A percentile compares a stretch with the other conserved stretches of the same genome.
These are phyloP conservation scores for Tulasnella sp. DNA, from an alignment of 768 basidiomycete species.

Conservation along the genomic window DNA sequence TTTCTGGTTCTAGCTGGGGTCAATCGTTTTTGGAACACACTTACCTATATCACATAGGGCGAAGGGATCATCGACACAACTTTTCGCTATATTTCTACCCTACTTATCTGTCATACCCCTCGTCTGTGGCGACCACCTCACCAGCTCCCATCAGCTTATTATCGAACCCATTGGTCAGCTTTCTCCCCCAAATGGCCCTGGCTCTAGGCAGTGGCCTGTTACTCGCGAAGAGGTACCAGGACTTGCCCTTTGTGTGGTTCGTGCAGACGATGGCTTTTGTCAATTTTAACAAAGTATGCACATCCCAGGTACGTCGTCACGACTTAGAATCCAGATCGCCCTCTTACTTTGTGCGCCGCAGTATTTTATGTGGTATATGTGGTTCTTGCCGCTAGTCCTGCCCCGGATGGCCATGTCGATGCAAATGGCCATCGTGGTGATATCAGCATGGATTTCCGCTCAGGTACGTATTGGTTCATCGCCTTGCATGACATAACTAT, in stretches of 20 bases:
- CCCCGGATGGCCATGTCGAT: slow-evolving; percentile 48
- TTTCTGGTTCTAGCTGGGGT: slow-evolving; percentile 63
- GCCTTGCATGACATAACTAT: background rate
- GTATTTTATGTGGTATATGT: slow-evolving; percentile 97
- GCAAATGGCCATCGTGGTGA: slow-evolving; percentile 30
- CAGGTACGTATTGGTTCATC: slow-evolving; percentile 29
- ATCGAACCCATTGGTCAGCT: slow-evolving; percentile 62
- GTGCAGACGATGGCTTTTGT: slow-evolving; percentile 85
- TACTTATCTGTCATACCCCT: slow-evolving; percentile 75
- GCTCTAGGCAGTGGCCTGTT: slow-evolving; percentile 61
- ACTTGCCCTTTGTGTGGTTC: slow-evolving; percentile 78
- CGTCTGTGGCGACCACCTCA: slow-evolving; percentile 19
- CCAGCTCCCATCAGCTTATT: slow-evolving; percentile 27
- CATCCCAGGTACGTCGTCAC: slow-evolving; percentile 64
- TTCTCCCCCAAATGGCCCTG: slow-evolving; percentile 70
- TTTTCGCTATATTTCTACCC: slow-evolving; percentile 97
- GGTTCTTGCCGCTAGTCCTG: slow-evolving; percentile 72
- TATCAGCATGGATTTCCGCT: slow-evolving; percentile 55
- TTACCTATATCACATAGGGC: slow-evolving; percentile 81
- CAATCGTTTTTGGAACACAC: slow-evolving; percentile 83
- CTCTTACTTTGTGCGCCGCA: slow-evolving; percentile 26
- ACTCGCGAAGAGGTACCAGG: slow-evolving; percentile 43
- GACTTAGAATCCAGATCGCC: background rate
- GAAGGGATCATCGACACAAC: slow-evolving; percentile 94
- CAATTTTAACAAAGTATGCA: slow-evolving; percentile 98